Conservation (phyloP, 2,329 filamentous ascomycete species). For the Aspergillus latus region DNA sequence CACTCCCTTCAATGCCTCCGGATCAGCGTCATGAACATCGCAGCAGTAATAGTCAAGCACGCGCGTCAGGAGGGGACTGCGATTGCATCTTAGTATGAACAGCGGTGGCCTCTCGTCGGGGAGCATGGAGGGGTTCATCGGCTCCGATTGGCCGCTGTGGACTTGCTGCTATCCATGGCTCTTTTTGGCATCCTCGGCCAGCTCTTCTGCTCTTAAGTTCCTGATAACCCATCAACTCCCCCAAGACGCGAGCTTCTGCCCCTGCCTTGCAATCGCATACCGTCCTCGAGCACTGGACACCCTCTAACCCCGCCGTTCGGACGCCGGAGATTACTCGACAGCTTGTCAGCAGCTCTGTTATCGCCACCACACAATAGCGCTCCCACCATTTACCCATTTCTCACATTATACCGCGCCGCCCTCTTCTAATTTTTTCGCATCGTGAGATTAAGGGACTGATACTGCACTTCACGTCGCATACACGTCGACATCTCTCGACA, state of each 20-base stretch:
- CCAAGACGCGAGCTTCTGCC: not conserved
- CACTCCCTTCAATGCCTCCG: too few relatives aligned
- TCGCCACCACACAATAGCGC: constrained; percentile 23
- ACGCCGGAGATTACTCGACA: constrained; percentile 16
- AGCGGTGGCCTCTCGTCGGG: constrained; percentile 32
- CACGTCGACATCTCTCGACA: constrained; percentile 20
- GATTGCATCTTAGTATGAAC: constrained; percentile 10
- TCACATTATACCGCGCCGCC: not conserved
- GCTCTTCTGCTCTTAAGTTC: not conserved
- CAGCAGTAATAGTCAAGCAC: not conserved
- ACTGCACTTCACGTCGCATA: constrained; percentile 6
- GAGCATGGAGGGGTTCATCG: constrained; percentile 38
- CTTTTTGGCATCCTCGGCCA: not conserved
- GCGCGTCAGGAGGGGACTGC: not conserved
- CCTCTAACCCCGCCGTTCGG: constrained; percentile 3
- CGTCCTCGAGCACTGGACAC: constrained; percentile 1
- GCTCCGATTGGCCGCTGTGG: constrained; percentile 35
- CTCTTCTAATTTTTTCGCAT: not conserved
- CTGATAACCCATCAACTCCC: constrained; percentile 1
- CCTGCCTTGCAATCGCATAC: constrained; percentile 17
- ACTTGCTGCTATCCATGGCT: constrained; percentile 22
- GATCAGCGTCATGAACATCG: not conserved
- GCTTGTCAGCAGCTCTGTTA: constrained; percentile 10
- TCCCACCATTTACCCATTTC: constrained; percentile 5
- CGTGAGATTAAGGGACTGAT: not conserved